A percentile compares a stretch with the other conserved stretches of the same genome.
Conservation (phyloP, 805 yeast species). For the Candida peoriensis region DNA sequence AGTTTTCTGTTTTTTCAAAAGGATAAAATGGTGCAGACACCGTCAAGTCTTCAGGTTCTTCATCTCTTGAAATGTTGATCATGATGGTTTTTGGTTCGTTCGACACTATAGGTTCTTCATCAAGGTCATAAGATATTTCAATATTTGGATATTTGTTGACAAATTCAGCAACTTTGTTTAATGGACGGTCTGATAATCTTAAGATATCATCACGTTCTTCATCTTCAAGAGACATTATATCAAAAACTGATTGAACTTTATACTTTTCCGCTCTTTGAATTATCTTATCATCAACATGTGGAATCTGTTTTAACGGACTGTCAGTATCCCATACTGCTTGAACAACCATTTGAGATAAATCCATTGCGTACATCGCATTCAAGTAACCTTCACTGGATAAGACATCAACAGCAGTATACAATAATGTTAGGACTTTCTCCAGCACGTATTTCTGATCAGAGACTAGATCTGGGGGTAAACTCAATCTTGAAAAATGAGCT, state of each 20-base stretch:
- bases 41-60: conserved; percentile 61
- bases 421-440: conserved; percentile 40
- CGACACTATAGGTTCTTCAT: conserved; percentile 36
- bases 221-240: conserved; percentile 72
- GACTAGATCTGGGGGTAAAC: conserved; percentile 55
- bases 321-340: conserved; percentile 86
- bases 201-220: conserved; percentile 61
- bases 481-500: conserved; percentile 69
- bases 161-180: conserved; percentile 74
- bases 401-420: conserved; percentile 69
- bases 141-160: conserved; percentile 88
- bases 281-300: conserved; percentile 51
- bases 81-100: conserved; percentile 44
- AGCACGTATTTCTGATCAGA: conserved; percentile 54
- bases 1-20: conserved; percentile 51
- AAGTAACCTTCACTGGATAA: conserved; percentile 76
- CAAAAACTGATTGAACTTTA: conserved; percentile 69
- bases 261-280: conserved; percentile 48
- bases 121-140: conserved; percentile 56
- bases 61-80: conserved; percentile 62
- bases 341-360: conserved; percentile 78
- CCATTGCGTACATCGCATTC: conserved; percentile 80
- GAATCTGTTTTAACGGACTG: conserved; percentile 75
- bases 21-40: conserved; percentile 63
- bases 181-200: conserved; percentile 43